Percentiles rank a stretch among this genome's conserved stretches.
phyloP scores from a whole-genome alignment of 148 eudicot species.

The Dianthus caryophyllus region DNA sequence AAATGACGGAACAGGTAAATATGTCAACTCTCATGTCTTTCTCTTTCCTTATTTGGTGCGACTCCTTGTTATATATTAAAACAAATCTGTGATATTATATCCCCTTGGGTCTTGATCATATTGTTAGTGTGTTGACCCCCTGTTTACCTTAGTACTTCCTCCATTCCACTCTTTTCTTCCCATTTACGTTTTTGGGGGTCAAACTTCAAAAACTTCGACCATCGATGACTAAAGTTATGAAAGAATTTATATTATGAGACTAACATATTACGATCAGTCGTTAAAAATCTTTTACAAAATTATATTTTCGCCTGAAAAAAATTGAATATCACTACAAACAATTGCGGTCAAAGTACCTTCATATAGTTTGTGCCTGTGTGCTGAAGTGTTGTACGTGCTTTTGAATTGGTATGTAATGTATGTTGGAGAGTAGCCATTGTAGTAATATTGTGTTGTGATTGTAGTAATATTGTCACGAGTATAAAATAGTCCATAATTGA shows the following conservation, averaged over 20 bases:
- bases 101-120: background rate
- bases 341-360: background rate
- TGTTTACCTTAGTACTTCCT: no score
- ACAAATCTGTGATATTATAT: background rate
- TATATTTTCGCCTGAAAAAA: no score
- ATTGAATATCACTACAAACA: no score
- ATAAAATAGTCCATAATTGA: background rate
- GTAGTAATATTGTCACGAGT: background rate
- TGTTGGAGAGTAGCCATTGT: background rate
- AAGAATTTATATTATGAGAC: no score
- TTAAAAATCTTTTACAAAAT: no score
- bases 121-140: background rate
- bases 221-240: no score
- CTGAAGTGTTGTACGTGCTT: background rate
- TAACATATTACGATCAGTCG: no score
- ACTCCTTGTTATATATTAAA: conserved; percentile 1
- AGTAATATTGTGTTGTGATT: background rate
- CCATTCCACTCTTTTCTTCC: no score
- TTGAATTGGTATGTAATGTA: background rate
- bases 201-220: no score
- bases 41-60: background rate
- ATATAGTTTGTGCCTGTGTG: background rate
- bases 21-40: background rate
- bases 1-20: conserved; percentile 85
- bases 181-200: no score